Base-by-base conservation (phyloP, 768 basidiomycete species). In the Sarcodon sp. region DNA sequence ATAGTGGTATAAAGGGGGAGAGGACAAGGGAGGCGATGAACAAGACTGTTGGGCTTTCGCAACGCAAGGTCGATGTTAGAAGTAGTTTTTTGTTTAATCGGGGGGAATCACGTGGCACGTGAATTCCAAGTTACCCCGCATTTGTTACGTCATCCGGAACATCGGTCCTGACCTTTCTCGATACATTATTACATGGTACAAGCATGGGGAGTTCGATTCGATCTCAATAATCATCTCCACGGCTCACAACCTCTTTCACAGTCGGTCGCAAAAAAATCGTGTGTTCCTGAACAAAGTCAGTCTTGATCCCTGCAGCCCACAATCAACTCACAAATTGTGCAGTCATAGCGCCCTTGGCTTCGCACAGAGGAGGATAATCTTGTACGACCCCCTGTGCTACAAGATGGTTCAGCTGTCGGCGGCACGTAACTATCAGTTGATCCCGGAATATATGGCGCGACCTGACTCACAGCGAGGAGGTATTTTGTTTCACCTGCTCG, bases 401-500 rank as follows among this genome's bases (percentile, higher is more conserved):
- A 6, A 98, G 72, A 54, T 94, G 79, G 56, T 92, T 93, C 44
- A 97, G 69, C 91, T 93, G 56, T 35, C 46, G 47, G 47, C 46
- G 7, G 13, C 9, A 36, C 16, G 35, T 9, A 27, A 35, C 51
- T 31, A 55, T 36, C 45, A 48, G 15, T 12, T 37, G 43, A 47
- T 21, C 13, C 6, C 21, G 43, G 27, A 15, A 21, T 44, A 12
- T 33, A 36, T 32, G 3, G 13, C 27, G 7, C 13, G 27, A 18
- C 35, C 45, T 35, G 45, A 66, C 76, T 50, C 49, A 96, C 89
- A 49, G 88, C 94, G 36, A 97, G 69, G 15, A 98, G 69, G 62
- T 99, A 94, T 64, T 85, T 90, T 68, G 77, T 89, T 69, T 97
- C 92, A 11, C 96, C 96, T 4, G 72, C 68, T 21, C 93, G 80